Evolutionary conservation across 768 basidiomycete species (phyloP), one percentile per base, ranked within the genome.

Genomic region (Boletus fagicola): DNA sequence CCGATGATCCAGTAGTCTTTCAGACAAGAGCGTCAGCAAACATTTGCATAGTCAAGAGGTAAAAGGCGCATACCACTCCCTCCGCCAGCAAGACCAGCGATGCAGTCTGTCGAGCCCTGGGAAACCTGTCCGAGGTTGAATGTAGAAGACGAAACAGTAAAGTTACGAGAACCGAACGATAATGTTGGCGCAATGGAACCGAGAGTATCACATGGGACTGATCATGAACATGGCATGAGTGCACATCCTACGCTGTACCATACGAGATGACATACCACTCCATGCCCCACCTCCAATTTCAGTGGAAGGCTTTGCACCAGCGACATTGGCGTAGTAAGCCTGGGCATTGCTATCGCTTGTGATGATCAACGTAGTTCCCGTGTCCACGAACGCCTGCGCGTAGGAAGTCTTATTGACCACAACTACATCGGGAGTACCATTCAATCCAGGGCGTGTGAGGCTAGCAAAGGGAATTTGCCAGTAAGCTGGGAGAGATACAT

Each of bases 61-160:
- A 18, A 47, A 33, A 24, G 7, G 3, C 10, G 58, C 62, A 4
- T 58, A 65, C 66, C 35, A 16, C 60, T 63, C 2, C 72, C 74
- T 47, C 63, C 64, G 15, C 66, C 72, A 0, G 69, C 73, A 51
- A 79, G 61, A 28, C 72, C 75, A 31, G 72, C 76, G 11, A 78
- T 54, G 51, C 78, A 79, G 35, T 74, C 57, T 3, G 61, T 64
- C 12, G 72, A 72, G 50, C 71, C 71, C 3, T 33, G 18, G 6
- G 62, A 64, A 49, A 70, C 57, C 3, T 61, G 65, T 6, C 81
- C 83, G 13, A 82, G 68, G 68, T 79, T 82, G 69, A 80, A 76
- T 18, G 65, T 69, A 7, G 62, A 66, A 18, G 72, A 35, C 7
- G 70, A 65, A 58, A 81, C 69, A 22, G 58, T 49, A 67, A 78